These are phyloP conservation scores for Geotrichum siamense DNA, from an alignment of 1,139 yeast species.

Conservation along the genomic window DNA sequence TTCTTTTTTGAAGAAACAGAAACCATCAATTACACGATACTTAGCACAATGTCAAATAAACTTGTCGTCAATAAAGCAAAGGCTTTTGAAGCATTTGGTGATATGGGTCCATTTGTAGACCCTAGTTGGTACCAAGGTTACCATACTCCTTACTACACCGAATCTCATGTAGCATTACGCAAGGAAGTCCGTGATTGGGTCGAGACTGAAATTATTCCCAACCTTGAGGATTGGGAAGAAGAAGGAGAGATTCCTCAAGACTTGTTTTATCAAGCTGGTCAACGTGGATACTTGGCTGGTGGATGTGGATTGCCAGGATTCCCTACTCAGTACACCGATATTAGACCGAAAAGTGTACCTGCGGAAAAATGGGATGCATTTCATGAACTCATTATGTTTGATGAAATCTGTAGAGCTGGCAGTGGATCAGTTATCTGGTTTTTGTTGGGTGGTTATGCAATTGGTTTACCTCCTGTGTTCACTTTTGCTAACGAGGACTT, in stretches of 20 bases:
- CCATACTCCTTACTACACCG: constrained; percentile 37
- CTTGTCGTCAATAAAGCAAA: neutral
- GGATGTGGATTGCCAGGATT: constrained; percentile 31
- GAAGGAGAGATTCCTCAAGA: constrained; percentile 33
- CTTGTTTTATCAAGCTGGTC: constrained; percentile 32
- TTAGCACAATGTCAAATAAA: too few relatives aligned
- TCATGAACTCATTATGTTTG: constrained; percentile 35
- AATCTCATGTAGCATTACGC: constrained; percentile 36
- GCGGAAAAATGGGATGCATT: constrained; percentile 36
- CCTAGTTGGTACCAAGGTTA: constrained; percentile 42
- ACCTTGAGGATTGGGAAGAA: constrained; percentile 41
- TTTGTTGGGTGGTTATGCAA: constrained; percentile 37
- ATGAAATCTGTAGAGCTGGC: constrained; percentile 38
- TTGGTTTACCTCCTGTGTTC: constrained; percentile 39
- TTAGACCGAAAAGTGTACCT: constrained; percentile 32
- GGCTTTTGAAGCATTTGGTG: constrained; percentile 33
- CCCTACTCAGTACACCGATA: constrained; percentile 34
- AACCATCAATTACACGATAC: too few relatives aligned
- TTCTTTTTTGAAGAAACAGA: too few relatives aligned
- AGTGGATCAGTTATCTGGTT: constrained; percentile 39
- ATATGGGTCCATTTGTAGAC: constrained; percentile 39
- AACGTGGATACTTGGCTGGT: constrained; percentile 33
- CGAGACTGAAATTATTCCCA: constrained; percentile 36
- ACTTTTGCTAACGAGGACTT: constrained; percentile 33
- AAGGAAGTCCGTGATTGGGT: constrained; percentile 38